phyloP scores from a whole-genome alignment of 805 yeast genomes.

The Ogataea populi-albae region DNA sequence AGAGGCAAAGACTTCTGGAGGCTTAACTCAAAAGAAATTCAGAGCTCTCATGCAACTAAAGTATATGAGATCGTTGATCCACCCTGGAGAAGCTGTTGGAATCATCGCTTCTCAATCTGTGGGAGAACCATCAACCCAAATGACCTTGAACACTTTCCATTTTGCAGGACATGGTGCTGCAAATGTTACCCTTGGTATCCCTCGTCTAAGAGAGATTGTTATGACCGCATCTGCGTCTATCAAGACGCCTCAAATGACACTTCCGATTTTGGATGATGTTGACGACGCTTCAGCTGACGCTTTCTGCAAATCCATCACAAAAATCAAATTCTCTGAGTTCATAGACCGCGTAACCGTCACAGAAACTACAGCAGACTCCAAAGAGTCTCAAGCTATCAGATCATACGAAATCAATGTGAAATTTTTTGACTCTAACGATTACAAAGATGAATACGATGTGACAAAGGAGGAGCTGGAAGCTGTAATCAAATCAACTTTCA shows the following conservation, averaged over 20 bases:
- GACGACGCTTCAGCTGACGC: constrained; percentile 84
- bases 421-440: constrained; percentile 75
- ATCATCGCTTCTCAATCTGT: constrained; percentile 96
- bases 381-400: constrained; percentile 49
- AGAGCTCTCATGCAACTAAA: constrained; percentile 96
- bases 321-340: constrained; percentile 82
- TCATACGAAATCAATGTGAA: constrained; percentile 71
- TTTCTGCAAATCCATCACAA: constrained; percentile 87
- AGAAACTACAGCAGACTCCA: constrained; percentile 74
- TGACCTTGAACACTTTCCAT: constrained; percentile 96
- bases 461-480: constrained; percentile 72
- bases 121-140: constrained; percentile 99
- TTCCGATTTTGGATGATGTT: constrained; percentile 80
- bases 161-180: constrained; percentile 99
- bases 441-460: constrained; percentile 85
- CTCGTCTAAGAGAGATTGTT: constrained; percentile 99
- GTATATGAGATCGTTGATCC: constrained; percentile 91
- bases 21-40: constrained; percentile 75
- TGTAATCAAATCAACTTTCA: constrained; percentile 62
- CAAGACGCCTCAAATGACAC: constrained; percentile 98
- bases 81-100: constrained; percentile 98
- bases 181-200: constrained; percentile 98
- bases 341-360: constrained; percentile 81
- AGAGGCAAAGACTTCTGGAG: constrained; percentile 44
- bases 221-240: constrained; percentile 97